Evolutionary conservation across 768 basidiomycete species (phyloP), one percentile per base, ranked within the genome.

Genomic region (Antrodiella citrinella): DNA sequence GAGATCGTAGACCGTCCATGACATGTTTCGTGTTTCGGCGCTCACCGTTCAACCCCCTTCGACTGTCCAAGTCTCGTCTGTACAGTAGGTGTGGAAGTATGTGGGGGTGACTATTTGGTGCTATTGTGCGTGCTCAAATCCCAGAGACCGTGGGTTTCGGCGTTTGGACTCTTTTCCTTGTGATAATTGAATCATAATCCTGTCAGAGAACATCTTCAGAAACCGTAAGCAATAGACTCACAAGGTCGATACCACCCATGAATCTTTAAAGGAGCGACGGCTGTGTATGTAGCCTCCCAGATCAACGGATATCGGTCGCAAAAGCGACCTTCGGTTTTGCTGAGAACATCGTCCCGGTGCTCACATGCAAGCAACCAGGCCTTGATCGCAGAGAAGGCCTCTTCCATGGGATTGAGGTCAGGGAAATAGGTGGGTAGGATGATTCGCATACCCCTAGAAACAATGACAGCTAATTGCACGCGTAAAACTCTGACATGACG

Each of bases 361-460:
- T 19, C 4, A n/a, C n/a, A n/a, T 35, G 30, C 15, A n/a, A 52
- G 26, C 3, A 60, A 44, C 48, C 58, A 58, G 3, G 57, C 49
- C 53, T 63, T 63, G 26, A 63, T 51, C 11, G 53, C 48, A 0
- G 61, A 63, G 45, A 66, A 65, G 1, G 52, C 62, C 25, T 56
- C 51, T 48, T 65, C 59, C 21, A 65, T 65, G 2, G 63, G 65
- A 41, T 63, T 65, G 47, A 57, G 50, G 40, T 65, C 62, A 2
- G 65, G 63, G 0, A 61, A 65, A 48, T 65, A 65, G 13, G 59
- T 26, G 0, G 63, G 63, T 2, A 62, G 50, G 3, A 53, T n/a
- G 2, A 64, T 21, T 15, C 51, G 45, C 52, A 57, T 55, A 21
- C 59, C 61, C 2, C 58, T 62, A 43, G 9, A 44, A 18, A 24